Percentiles rank a stretch among this genome's conserved stretches.
Evolutionary conservation across 192 early-diverging fungal genomes (phyloP).

Genomic region (Linnemannia elongata): DNA sequence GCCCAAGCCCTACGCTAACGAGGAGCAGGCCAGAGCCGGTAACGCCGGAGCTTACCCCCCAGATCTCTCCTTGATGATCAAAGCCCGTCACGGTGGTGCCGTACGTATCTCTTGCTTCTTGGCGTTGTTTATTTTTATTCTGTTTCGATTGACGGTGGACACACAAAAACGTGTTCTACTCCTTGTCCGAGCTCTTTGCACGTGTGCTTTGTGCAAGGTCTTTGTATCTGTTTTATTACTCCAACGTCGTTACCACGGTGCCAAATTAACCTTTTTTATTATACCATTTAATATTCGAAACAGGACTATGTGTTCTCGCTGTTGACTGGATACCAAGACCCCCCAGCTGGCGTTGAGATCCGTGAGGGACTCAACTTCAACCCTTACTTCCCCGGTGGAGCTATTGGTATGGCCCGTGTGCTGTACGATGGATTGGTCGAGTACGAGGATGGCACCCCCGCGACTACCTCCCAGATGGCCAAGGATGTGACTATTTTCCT

Average conservation of each 20-base stretch:
- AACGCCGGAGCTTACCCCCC: slow-evolving; percentile 97
- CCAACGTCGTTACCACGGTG: no score
- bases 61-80: slow-evolving; percentile 94
- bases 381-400: slow-evolving; percentile 98
- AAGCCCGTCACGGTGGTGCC: slow-evolving; percentile 94
- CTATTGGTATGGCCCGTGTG: slow-evolving; percentile 95
- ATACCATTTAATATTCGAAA: neutral
- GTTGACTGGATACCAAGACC: slow-evolving; percentile 94
- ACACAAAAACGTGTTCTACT: neutral
- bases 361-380: slow-evolving; percentile 99
- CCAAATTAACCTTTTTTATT: slow-evolving; percentile 2
- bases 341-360: slow-evolving; percentile 93
- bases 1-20: slow-evolving; percentile 94
- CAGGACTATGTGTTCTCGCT: slow-evolving; percentile 96
- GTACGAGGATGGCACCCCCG: slow-evolving; percentile 96
- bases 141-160: neutral
- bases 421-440: slow-evolving; percentile 96
- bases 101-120: slow-evolving; percentile 58
- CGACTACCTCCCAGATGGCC: slow-evolving; percentile 95
- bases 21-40: slow-evolving; percentile 95
- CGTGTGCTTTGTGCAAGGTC: no score
- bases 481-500: slow-evolving; percentile 97
- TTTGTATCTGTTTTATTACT: no score
- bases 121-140: neutral
- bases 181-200: no score